Evolutionary conservation across 768 basidiomycete genomes (phyloP).

Genomic region (Sporobolomyces phaffii): DNA sequence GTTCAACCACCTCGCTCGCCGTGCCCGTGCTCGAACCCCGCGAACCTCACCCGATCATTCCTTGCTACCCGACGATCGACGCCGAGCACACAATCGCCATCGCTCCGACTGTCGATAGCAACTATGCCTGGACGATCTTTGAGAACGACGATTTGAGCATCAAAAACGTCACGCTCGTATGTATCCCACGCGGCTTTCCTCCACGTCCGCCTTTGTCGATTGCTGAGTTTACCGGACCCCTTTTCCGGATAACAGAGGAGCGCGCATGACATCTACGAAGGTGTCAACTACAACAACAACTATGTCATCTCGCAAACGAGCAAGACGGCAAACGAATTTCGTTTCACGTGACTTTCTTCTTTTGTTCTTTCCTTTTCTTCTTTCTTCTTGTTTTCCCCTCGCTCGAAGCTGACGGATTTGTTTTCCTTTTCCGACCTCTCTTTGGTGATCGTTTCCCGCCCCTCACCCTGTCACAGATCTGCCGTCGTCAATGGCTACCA

Average conservation of each 20-base stretch:
- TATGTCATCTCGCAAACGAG: neutral
- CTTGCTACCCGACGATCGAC: neutral
- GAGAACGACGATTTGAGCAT: neutral
- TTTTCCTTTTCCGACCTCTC: too few species aligned
- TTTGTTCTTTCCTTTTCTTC: neutral
- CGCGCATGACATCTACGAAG: slow-evolving; percentile 14
- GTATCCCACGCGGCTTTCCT: neutral
- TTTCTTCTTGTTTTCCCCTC: too few species aligned
- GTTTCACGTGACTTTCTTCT: neutral
- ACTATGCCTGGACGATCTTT: slow-evolving; percentile 6
- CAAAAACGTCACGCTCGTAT: neutral
- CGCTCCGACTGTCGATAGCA: neutral
- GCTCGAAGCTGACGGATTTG: neutral
- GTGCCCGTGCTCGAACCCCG: neutral
- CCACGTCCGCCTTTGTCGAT: neutral
- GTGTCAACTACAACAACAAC: slow-evolving; percentile 15
- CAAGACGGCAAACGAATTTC: neutral
- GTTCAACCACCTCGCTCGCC: too few species aligned
- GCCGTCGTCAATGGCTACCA: neutral
- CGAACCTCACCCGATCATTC: neutral
- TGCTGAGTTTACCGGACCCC: neutral
- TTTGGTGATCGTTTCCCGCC: too few species aligned
- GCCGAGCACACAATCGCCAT: neutral
- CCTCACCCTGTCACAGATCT: too few species aligned
- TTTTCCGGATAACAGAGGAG: neutral